phyloP scores from a whole-genome alignment of 441 rosid species.

The Erodium moschatum region DNA sequence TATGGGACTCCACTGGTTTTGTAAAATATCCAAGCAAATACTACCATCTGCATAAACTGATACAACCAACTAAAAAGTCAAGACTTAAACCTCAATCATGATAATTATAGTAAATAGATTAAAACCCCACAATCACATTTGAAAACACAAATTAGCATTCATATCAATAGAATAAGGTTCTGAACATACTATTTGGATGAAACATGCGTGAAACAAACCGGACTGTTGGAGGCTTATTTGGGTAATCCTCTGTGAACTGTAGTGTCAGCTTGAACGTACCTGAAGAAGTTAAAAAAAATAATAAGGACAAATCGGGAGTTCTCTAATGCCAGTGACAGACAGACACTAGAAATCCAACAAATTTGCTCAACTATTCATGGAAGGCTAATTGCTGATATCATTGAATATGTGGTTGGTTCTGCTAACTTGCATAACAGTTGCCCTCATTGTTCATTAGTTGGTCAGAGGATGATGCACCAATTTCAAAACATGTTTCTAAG shows the following conservation, averaged over 20 bases:
- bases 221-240: constrained; percentile 50
- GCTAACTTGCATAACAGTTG: neutral
- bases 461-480: neutral
- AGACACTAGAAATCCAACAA: too few relatives aligned
- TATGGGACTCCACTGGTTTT: constrained; percentile 65
- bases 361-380: too few relatives aligned
- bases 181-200: constrained; percentile 40
- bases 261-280: constrained; percentile 44
- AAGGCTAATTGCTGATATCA: neutral
- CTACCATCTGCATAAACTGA: constrained; percentile 30
- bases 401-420: neutral
- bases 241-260: constrained; percentile 20
- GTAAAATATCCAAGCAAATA: too few relatives aligned
- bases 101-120: neutral
- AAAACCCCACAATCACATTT: neutral
- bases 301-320: too few relatives aligned
- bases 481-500: neutral
- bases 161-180: constrained; percentile 4
- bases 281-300: constrained; percentile 18
- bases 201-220: constrained; percentile 46
- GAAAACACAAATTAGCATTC: constrained; percentile 2
- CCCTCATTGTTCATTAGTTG: neutral
- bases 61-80: constrained; percentile 4
- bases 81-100: neutral
- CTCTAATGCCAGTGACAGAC: too few relatives aligned